Evolutionary conservation across 192 early-diverging fungal species (phyloP).

Genomic region (Diversispora epigaea): DNA sequence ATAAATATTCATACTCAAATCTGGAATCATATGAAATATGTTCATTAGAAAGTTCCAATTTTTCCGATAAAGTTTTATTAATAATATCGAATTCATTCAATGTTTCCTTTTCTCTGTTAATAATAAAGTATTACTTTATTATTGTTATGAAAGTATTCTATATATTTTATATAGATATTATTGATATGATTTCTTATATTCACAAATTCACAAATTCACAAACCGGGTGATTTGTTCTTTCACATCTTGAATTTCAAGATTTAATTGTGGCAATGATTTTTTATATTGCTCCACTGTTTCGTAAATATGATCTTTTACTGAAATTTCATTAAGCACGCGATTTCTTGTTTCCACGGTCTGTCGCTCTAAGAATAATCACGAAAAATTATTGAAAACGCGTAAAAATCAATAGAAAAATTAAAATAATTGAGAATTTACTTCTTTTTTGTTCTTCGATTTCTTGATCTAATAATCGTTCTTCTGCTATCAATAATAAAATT

Average conservation of each 20-base stretch:
- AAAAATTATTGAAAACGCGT: background rate
- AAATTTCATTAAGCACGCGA: background rate
- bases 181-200: background rate
- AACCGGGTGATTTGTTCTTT: constrained; percentile 6
- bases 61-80: background rate
- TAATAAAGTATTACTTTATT: background rate
- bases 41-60: background rate
- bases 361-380: background rate
- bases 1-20: background rate
- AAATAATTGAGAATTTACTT: background rate
- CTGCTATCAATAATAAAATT: background rate
- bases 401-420: background rate
- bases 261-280: background rate
- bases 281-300: background rate
- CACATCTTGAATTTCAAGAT: background rate
- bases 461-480: constrained; percentile 12
- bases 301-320: background rate
- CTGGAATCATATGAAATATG: background rate
- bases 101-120: background rate
- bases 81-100: constrained; percentile 6
- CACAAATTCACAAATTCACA: background rate
- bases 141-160: background rate
- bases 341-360: background rate
- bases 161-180: background rate
- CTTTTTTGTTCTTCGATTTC: constrained; percentile 8